Percentiles rank a stretch among this genome's conserved stretches.
phyloP scores from a whole-genome alignment of 192 early-diverging fungal genomes.

The Dispira simplex region DNA sequence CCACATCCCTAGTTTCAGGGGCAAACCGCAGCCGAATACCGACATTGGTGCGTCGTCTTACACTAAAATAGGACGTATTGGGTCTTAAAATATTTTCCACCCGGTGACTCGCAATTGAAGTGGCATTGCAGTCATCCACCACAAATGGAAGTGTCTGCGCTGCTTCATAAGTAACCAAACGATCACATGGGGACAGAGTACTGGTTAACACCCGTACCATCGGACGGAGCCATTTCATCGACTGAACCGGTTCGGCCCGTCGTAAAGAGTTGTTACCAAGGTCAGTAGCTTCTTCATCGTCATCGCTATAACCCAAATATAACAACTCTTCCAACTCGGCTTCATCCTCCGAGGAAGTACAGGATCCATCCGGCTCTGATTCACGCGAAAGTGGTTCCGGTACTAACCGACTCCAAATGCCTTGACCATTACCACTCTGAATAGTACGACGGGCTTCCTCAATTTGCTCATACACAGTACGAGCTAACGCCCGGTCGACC shows the following conservation, averaged over 20 bases:
- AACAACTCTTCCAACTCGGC: too few relatives aligned
- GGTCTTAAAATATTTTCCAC: slow-evolving; percentile 14
- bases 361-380: too few relatives aligned
- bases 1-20: background rate
- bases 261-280: background rate
- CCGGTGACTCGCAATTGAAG: background rate
- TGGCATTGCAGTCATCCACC: background rate
- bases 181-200: background rate
- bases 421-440: too few relatives aligned
- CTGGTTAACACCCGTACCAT: background rate
- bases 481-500: too few relatives aligned
- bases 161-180: background rate
- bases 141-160: background rate
- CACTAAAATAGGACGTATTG: slow-evolving; percentile 21
- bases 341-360: too few relatives aligned
- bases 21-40: background rate
- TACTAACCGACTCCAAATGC: too few relatives aligned
- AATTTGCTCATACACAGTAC: too few relatives aligned
- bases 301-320: too few relatives aligned
- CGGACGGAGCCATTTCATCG: background rate
- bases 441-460: too few relatives aligned
- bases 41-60: slow-evolving; percentile 11
- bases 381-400: too few relatives aligned
- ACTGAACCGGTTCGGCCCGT: background rate
- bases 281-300: background rate